Evolutionary conservation across 306 rosid genomes (phyloP).

Genomic region (Ziziphus jujuba): DNA sequence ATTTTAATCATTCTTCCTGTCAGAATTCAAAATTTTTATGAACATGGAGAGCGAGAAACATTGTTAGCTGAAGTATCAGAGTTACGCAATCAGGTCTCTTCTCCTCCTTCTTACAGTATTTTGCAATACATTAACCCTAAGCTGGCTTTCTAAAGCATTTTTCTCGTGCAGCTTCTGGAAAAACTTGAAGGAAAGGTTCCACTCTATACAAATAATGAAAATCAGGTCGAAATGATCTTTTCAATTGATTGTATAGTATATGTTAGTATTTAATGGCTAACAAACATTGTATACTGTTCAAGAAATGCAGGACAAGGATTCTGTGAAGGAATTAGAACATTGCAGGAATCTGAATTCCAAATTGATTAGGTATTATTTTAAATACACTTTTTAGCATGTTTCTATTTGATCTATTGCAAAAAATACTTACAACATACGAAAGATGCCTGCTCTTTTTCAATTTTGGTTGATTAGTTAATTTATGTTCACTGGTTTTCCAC

Average conservation of each 20-base stretch:
- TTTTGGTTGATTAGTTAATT: background rate
- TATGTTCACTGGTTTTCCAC: background rate
- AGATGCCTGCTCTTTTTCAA: background rate
- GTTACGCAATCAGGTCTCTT: constrained; percentile 70
- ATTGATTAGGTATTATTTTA: constrained; percentile 45
- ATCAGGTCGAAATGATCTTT: constrained; percentile 47
- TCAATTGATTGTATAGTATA: constrained; percentile 14
- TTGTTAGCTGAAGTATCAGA: constrained; percentile 72
- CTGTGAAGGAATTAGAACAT: constrained; percentile 53
- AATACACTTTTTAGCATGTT: background rate
- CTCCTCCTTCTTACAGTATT: constrained; percentile 9
- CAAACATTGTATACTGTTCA: constrained; percentile 9
- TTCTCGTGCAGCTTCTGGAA: constrained; percentile 55
- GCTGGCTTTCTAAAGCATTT: constrained; percentile 27
- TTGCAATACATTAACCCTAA: constrained; percentile 17
- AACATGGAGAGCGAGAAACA: constrained; percentile 78
- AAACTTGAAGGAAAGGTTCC: constrained; percentile 44
- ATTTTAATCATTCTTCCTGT: constrained; percentile 33
- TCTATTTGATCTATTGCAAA: background rate
- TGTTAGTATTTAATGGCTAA: constrained; percentile 27
- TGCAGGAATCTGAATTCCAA: constrained; percentile 67
- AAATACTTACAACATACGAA: background rate
- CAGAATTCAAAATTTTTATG: constrained; percentile 70
- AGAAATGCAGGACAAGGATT: constrained; percentile 51
- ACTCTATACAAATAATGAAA: constrained; percentile 37